phyloP scores from a whole-genome alignment of 2,329 filamentous ascomycete species.

The Cladosporium velox region DNA sequence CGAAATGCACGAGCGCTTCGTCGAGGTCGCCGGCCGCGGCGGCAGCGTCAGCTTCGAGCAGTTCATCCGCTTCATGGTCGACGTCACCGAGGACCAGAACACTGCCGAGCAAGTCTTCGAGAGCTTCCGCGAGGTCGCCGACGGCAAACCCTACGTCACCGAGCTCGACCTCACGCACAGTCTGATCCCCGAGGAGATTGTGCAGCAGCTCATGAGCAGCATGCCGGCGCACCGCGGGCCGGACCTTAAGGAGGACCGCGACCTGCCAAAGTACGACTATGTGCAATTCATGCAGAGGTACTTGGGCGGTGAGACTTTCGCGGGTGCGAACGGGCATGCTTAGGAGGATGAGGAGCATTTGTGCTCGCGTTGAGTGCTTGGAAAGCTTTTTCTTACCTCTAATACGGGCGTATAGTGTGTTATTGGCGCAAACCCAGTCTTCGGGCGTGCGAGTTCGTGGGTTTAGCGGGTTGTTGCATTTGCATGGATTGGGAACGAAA shows the following conservation, averaged over 20 bases:
- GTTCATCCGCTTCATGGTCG: constrained; percentile 99
- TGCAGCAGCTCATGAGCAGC: constrained; percentile 83
- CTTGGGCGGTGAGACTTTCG: constrained; percentile 31
- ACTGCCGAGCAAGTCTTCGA: constrained; percentile 98
- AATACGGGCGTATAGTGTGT: background rate
- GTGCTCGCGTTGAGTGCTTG: background rate
- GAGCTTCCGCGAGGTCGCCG: constrained; percentile 93
- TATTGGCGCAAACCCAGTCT: background rate
- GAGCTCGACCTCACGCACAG: constrained; percentile 95
- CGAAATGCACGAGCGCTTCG: constrained; percentile 96
- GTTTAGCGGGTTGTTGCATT: constrained; percentile 3
- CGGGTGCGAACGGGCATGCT: constrained; percentile 14
- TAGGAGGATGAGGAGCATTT: constrained; percentile 10
- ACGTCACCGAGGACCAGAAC: constrained; percentile 98
- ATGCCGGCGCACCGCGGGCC: constrained; percentile 85
- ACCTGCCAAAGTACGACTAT: constrained; percentile 90
- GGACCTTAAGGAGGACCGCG: constrained; percentile 81
- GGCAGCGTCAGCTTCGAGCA: constrained; percentile 89
- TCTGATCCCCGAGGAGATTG: constrained; percentile 93
- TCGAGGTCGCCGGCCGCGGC: constrained; percentile 72
- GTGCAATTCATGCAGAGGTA: constrained; percentile 91
- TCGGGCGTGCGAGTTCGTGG: background rate
- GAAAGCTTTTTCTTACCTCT: background rate
- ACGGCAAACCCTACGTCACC: constrained; percentile 98
- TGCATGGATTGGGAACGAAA: background rate